These are phyloP conservation scores for Calonectria multiphialidica DNA, from an alignment of 2,329 filamentous ascomycete genomes.

Conservation along the genomic window DNA sequence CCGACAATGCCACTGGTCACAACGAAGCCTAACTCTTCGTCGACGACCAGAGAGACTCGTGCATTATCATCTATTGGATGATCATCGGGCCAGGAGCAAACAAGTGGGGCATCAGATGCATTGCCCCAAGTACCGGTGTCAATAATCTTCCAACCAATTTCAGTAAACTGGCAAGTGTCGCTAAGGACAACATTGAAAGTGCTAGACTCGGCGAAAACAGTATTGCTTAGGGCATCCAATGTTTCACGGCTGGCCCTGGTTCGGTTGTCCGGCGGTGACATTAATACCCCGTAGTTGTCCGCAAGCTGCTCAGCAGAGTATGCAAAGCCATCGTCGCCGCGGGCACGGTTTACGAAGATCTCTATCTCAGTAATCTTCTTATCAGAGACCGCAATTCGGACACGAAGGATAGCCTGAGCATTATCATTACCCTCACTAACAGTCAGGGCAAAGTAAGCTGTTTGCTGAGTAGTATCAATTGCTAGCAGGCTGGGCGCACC, in stretches of 20 bases:
- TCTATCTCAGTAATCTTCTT: constrained; percentile 17
- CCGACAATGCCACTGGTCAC: constrained; percentile 16
- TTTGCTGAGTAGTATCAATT: constrained; percentile 13
- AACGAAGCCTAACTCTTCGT: constrained; percentile 23
- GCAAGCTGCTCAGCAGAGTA: constrained; percentile 12
- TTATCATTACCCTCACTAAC: constrained; percentile 8
- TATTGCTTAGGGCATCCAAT: background rate
- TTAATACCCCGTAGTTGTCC: constrained; percentile 5
- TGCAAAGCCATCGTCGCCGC: constrained; percentile 23
- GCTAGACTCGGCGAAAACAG: constrained; percentile 19
- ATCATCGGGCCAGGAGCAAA: constrained; percentile 13
- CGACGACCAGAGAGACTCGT: constrained; percentile 8
- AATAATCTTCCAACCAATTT: constrained; percentile 18
- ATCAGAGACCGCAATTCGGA: constrained; percentile 12
- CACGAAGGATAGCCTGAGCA: constrained; percentile 12
- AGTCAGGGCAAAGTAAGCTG: constrained; percentile 15
- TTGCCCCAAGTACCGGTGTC: constrained; percentile 15
- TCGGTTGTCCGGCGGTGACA: constrained; percentile 11
- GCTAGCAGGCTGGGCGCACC: constrained; percentile 13
- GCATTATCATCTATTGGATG: constrained; percentile 16
- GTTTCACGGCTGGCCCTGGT: constrained; percentile 20
- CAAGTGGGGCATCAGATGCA: constrained; percentile 4
- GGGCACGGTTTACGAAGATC: constrained; percentile 19
- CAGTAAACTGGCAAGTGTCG: constrained; percentile 19
- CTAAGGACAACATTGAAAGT: constrained; percentile 3